phyloP scores from a whole-genome alignment of 176 grass and related monocot species.

The Melocanna baccifera region DNA sequence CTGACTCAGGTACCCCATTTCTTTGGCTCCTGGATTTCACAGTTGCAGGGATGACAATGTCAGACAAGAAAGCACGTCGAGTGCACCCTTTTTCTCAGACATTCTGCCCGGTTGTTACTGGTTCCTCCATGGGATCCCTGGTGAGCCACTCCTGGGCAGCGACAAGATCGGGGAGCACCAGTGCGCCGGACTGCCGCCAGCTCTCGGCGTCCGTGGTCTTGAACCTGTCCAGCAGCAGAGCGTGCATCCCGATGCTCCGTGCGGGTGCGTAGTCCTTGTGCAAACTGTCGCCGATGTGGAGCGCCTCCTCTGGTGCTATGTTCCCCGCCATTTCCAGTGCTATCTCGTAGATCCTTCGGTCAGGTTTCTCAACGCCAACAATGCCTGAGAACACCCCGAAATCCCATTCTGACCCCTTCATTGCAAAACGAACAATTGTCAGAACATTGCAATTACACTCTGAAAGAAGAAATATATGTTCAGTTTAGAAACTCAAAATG shows the following conservation, averaged over 20 bases:
- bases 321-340: slow-evolving; percentile 61
- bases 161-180: slow-evolving; percentile 68
- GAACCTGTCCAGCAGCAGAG: slow-evolving; percentile 76
- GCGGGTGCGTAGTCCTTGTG: slow-evolving; percentile 81
- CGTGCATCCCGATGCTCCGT: slow-evolving; percentile 59
- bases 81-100: background rate
- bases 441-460: background rate
- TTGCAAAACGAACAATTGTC: background rate
- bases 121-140: background rate
- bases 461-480: no score
- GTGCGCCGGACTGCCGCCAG: slow-evolving; percentile 55
- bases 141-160: slow-evolving; percentile 63
- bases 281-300: slow-evolving; percentile 84
- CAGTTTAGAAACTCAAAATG: no score
- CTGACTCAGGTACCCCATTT: background rate
- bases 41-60: background rate
- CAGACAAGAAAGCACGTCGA: background rate
- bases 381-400: slow-evolving; percentile 56
- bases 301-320: slow-evolving; percentile 50
- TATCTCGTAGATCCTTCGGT: slow-evolving; percentile 65
- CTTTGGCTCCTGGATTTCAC: background rate
- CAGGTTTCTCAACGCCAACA: slow-evolving; percentile 74
- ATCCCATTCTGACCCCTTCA: slow-evolving; percentile 43
- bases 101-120: background rate
- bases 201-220: slow-evolving; percentile 54